phyloP scores from a whole-genome alignment of 352 stramenopile species.

The Globisporangium splendens region DNA sequence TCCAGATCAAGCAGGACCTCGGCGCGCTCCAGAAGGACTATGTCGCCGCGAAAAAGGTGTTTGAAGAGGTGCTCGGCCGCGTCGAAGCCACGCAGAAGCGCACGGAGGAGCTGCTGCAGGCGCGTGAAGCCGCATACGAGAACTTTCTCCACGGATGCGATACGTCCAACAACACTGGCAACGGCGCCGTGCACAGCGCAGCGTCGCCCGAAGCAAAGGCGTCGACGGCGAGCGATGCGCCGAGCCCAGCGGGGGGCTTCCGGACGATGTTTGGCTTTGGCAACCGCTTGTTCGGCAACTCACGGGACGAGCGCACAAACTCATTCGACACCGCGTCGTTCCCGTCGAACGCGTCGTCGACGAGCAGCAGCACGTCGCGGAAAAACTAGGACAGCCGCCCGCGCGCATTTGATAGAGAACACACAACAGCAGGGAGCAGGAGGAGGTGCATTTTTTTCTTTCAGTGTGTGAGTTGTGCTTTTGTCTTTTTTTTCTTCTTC shows the following conservation, averaged over 20 bases:
- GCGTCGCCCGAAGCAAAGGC: slow-evolving; percentile 29
- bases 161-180: slow-evolving; percentile 20
- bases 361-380: slow-evolving; percentile 4
- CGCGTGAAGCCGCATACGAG: slow-evolving; percentile 75
- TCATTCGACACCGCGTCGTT: slow-evolving; percentile 46
- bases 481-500: slow-evolving; percentile 9
- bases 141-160: slow-evolving; percentile 66
- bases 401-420: slow-evolving; percentile 13
- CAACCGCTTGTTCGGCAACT: slow-evolving; percentile 57
- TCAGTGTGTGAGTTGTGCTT: slow-evolving; percentile 8
- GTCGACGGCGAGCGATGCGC: slow-evolving; percentile 28
- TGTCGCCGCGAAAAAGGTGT: slow-evolving; percentile 70
- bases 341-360: slow-evolving; percentile 17
- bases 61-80: slow-evolving; percentile 64
- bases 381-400: slow-evolving; percentile 7
- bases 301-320: slow-evolving; percentile 48
- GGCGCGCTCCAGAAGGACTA: slow-evolving; percentile 79
- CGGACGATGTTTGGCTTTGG: slow-evolving; percentile 69
- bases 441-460: slow-evolving; percentile 4
- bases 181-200: slow-evolving; percentile 17
- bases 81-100: slow-evolving; percentile 68
- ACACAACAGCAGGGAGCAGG: slow-evolving; percentile 1
- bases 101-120: slow-evolving; percentile 69
- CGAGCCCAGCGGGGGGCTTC: slow-evolving; percentile 38
- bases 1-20: slow-evolving; percentile 74